Conservation (phyloP, 2,329 filamentous ascomycete species). For the Cercospora nicotianae region DNA sequence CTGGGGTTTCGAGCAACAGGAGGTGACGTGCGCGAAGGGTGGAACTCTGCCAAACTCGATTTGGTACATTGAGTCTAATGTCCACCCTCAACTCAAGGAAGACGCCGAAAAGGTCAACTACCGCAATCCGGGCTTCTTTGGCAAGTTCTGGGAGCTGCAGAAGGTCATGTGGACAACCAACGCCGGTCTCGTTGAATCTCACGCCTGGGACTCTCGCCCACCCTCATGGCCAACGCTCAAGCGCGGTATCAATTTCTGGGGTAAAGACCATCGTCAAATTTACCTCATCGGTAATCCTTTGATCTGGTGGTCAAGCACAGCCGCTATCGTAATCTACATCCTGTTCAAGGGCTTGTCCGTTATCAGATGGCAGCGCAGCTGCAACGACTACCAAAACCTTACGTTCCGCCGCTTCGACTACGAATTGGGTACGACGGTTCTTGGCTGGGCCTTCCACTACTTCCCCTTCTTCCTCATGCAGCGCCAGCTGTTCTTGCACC, state of each 20-base stretch:
- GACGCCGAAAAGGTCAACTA: conserved; percentile 95
- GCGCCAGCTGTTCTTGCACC: conserved; percentile 95
- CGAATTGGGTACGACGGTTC: conserved; percentile 83
- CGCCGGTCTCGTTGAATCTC: conserved; percentile 90
- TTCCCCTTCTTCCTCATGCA: conserved; percentile 99
- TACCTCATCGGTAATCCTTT: conserved; percentile 94
- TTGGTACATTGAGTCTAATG: conserved; percentile 94
- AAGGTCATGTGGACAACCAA: conserved; percentile 99
- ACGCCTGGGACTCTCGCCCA: conserved; percentile 96
- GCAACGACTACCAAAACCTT: conserved; percentile 75
- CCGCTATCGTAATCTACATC: conserved; percentile 73
- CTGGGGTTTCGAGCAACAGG: conserved; percentile 97
- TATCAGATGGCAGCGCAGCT: conserved; percentile 92
- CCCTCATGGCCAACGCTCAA: conserved; percentile 87
- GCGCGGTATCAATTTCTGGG: conserved; percentile 99
- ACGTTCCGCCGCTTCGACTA: conserved; percentile 98
- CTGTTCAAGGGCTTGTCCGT: conserved; percentile 84
- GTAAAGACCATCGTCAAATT: conserved; percentile 87
- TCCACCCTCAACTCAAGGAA: conserved; percentile 72
- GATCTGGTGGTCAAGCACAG: conserved; percentile 88
- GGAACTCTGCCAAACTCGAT: conserved; percentile 93
- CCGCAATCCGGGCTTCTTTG: conserved; percentile 87
- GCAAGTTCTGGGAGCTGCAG: conserved; percentile 96
- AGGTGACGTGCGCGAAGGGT: conserved; percentile 93
- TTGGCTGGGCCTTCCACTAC: conserved; percentile 97